Conservation (phyloP, 1,284 basidiomycete genomes). For the Moesziomyces aphidis region DNA sequence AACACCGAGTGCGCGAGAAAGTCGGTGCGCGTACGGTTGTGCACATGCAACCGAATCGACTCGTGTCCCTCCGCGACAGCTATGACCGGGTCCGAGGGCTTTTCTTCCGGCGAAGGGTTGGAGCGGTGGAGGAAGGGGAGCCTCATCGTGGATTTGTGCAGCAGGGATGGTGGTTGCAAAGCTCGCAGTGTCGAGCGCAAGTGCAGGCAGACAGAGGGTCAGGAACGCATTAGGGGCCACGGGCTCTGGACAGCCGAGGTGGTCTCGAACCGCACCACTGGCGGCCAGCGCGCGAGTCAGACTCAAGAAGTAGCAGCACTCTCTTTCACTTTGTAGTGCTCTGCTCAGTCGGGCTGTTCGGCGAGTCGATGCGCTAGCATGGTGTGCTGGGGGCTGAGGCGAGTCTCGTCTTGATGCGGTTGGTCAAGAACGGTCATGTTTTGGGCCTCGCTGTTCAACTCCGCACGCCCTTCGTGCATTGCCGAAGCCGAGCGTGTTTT, state of each 20-base stretch:
- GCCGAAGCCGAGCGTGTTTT: neutral
- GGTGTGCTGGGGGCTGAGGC: too few species aligned
- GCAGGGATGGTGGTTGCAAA: neutral
- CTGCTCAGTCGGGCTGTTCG: too few species aligned
- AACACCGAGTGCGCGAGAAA: slow-evolving; percentile 30
- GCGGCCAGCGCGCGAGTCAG: too few species aligned
- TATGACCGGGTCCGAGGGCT: too few species aligned
- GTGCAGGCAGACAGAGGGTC: neutral
- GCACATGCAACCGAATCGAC: slow-evolving; percentile 24
- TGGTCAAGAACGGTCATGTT: too few species aligned
- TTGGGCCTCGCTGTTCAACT: too few species aligned
- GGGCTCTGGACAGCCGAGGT: neutral
- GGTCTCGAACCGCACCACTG: neutral
- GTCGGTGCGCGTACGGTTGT: slow-evolving; percentile 30
- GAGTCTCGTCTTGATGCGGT: too few species aligned
- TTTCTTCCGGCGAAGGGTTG: neutral
- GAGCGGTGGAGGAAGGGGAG: slow-evolving; percentile 20
- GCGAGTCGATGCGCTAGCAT: too few species aligned
- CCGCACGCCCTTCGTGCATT: neutral
- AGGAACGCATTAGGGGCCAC: neutral
- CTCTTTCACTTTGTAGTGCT: too few species aligned
- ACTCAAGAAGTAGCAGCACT: too few species aligned
- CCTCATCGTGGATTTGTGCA: slow-evolving; percentile 14
- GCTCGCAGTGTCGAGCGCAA: neutral
- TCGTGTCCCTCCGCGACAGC: slow-evolving; percentile 13